phyloP scores from a whole-genome alignment of 441 rosid species.

The Arabidopsis hybrid region DNA sequence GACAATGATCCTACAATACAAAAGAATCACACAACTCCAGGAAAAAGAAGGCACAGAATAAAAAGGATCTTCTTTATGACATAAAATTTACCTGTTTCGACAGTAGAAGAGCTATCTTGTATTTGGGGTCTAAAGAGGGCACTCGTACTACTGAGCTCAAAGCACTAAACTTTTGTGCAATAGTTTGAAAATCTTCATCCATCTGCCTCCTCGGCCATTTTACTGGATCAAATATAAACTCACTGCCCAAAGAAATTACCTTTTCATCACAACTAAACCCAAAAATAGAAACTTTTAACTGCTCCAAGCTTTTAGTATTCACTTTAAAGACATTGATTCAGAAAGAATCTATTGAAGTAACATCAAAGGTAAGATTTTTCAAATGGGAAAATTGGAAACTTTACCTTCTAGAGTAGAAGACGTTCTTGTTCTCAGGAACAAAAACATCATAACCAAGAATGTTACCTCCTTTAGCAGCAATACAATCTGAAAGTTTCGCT shows the following conservation, averaged over 20 bases:
- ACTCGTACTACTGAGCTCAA: constrained; percentile 77
- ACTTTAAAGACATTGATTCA: no score
- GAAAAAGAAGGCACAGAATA: background rate
- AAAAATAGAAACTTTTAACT: constrained; percentile 17
- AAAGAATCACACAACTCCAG: constrained; percentile 34
- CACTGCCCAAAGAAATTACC: constrained; percentile 57
- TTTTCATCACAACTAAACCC: constrained; percentile 35
- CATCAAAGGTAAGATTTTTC: constrained; percentile 9
- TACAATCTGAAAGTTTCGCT: constrained; percentile 88
- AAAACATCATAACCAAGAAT: constrained; percentile 89
- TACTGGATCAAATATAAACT: constrained; percentile 78
- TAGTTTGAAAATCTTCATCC: constrained; percentile 69
- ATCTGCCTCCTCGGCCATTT: constrained; percentile 86
- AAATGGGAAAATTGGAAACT: background rate
- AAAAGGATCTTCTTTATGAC: background rate
- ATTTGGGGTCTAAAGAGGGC: constrained; percentile 83
- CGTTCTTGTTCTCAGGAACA: constrained; percentile 76
- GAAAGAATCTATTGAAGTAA: background rate
- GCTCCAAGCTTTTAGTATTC: background rate
- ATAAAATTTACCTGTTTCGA: constrained; percentile 70
- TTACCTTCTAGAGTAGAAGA: constrained; percentile 93
- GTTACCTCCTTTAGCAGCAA: constrained; percentile 92
- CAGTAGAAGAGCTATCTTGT: constrained; percentile 79
- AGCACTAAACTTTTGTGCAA: constrained; percentile 66
- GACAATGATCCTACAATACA: constrained; percentile 82